These are phyloP conservation scores for Anthostomella pinea DNA, from an alignment of 2,329 filamentous ascomycete genomes.

Conservation along the genomic window DNA sequence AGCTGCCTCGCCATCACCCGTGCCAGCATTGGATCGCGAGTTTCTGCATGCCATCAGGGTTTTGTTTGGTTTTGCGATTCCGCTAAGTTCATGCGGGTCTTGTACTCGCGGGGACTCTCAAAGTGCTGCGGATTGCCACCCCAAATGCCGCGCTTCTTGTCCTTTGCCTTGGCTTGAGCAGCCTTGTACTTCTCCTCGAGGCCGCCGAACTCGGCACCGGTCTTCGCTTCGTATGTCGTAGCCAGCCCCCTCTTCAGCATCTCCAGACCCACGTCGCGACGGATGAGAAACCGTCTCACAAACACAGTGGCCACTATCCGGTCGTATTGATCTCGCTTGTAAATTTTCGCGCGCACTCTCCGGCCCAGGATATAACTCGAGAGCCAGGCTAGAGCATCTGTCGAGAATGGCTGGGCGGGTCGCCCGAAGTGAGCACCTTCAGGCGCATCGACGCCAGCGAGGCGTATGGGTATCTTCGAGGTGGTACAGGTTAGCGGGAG, in stretches of 20 bases:
- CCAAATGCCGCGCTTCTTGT: conserved; percentile 72
- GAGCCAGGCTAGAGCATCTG: conserved; percentile 82
- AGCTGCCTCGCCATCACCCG: neutral
- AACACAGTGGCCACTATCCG: conserved; percentile 84
- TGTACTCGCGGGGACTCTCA: conserved; percentile 88
- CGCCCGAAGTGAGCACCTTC: conserved; percentile 90
- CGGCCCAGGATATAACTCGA: conserved; percentile 66
- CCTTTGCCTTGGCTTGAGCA: conserved; percentile 65
- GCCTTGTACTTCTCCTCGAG: conserved; percentile 61
- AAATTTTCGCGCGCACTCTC: conserved; percentile 78
- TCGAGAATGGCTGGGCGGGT: conserved; percentile 77
- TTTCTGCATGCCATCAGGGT: conserved; percentile 8
- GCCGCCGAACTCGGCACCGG: conserved; percentile 82
- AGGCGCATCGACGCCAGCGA: conserved; percentile 91
- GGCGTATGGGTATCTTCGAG: conserved; percentile 86
- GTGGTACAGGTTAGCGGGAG: too few relatives aligned
- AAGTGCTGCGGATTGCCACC: conserved; percentile 57
- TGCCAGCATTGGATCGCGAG: neutral
- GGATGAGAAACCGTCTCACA: conserved; percentile 65
- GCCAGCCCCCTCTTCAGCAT: conserved; percentile 85
- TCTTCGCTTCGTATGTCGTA: conserved; percentile 91
- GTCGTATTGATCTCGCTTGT: conserved; percentile 87
- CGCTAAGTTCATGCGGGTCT: conserved; percentile 50
- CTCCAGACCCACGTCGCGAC: conserved; percentile 79
- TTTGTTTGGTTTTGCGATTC: conserved; percentile 22